These are phyloP conservation scores for Fusarium decemcellulare DNA, from an alignment of 2,329 filamentous ascomycete genomes.

Conservation along the genomic window DNA sequence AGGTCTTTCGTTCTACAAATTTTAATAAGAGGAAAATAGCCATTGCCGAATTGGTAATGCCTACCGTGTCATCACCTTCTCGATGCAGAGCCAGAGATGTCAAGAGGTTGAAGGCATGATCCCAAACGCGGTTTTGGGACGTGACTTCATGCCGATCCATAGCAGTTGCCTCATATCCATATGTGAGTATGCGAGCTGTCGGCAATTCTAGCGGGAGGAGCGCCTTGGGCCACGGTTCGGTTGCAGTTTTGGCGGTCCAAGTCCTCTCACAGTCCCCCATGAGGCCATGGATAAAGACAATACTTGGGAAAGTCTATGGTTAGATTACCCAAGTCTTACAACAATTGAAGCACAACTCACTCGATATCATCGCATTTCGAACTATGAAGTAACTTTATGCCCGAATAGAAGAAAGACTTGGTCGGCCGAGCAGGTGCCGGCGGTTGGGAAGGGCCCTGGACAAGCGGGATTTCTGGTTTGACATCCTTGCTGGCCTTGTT, in stretches of 20 bases:
- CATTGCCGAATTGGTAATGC: background rate
- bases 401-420: constrained; percentile 11
- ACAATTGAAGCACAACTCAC: background rate
- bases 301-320: background rate
- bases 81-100: constrained; percentile 25
- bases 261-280: constrained; percentile 33
- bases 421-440: background rate
- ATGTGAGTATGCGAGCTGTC: constrained; percentile 32
- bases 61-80: constrained; percentile 23
- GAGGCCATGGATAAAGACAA: constrained; percentile 37
- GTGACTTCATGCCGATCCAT: background rate
- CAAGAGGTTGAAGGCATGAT: constrained; percentile 34
- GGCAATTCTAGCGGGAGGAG: constrained; percentile 16
- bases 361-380: background rate
- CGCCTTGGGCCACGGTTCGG: constrained; percentile 17
- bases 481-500: background rate
- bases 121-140: constrained; percentile 22
- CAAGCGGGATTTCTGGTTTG: background rate
- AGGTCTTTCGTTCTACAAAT: constrained; percentile 1
- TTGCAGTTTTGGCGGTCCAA: constrained; percentile 8
- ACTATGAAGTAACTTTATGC: constrained; percentile 3
- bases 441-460: background rate
- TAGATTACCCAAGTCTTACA: background rate
- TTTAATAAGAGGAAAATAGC: background rate
- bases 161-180: constrained; percentile 29